Conservation (phyloP, 106 monocot genomes). For the Dioscorea alata region DNA sequence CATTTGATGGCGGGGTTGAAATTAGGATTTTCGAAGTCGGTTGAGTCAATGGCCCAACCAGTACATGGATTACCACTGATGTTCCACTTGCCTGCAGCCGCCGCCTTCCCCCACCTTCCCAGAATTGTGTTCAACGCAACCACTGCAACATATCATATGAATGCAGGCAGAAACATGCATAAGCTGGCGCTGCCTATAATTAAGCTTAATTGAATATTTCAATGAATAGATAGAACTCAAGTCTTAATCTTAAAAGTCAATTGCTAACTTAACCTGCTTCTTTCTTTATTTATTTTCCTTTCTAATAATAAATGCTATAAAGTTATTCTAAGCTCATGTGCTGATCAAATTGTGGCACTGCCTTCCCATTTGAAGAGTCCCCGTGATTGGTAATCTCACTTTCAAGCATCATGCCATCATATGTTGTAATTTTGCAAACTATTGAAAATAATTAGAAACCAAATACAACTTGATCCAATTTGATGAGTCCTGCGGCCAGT, state of each 20-base stretch:
- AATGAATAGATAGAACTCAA: neutral
- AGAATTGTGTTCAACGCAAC: constrained; percentile 35
- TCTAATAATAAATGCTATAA: too few species aligned
- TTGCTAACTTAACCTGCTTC: too few species aligned
- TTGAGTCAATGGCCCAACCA: constrained; percentile 9
- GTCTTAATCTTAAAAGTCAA: neutral
- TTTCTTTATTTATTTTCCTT: too few species aligned
- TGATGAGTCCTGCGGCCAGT: too few species aligned
- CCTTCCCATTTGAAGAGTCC: too few species aligned
- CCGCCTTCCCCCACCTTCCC: constrained; percentile 24
- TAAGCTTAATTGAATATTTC: neutral
- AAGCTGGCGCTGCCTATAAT: neutral
- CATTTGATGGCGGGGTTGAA: constrained; percentile 19
- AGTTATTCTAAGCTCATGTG: too few species aligned
- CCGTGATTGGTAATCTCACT: too few species aligned
- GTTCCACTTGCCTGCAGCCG: constrained; percentile 11
- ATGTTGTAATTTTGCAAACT: too few species aligned
- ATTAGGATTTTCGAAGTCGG: neutral
- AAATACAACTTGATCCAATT: too few species aligned
- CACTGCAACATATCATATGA: constrained; percentile 3
- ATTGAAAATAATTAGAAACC: too few species aligned
- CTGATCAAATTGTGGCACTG: too few species aligned
- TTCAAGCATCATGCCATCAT: too few species aligned
- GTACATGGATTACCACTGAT: constrained; percentile 1
- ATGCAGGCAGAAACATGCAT: neutral